Percentiles rank a stretch among this genome's conserved stretches.
These are phyloP conservation scores for Neofusicoccum ribis DNA, from an alignment of 2,329 filamentous ascomycete genomes.

Conservation along the genomic window DNA sequence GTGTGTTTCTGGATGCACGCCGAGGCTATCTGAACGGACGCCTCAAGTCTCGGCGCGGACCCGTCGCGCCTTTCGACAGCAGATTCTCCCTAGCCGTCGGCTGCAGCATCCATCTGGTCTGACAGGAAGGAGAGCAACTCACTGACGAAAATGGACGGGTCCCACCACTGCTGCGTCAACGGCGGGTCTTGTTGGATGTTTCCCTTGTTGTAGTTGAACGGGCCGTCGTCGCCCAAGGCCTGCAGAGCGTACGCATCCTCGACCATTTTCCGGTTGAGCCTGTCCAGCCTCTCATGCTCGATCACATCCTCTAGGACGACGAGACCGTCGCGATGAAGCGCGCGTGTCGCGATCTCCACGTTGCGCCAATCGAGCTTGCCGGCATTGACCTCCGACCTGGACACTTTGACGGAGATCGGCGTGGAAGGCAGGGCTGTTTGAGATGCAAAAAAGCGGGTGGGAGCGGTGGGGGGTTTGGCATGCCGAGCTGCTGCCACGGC, in stretches of 20 bases:
- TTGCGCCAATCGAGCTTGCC: constrained; percentile 48
- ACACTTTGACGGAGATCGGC: constrained; percentile 42
- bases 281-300: constrained; percentile 53
- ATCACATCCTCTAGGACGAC: constrained; percentile 59
- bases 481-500: neutral
- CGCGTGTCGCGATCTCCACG: constrained; percentile 56
- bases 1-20: too few relatives aligned
- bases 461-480: neutral
- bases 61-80: too few relatives aligned
- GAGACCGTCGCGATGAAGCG: constrained; percentile 55
- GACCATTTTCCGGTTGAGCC: constrained; percentile 60
- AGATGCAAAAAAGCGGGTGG: neutral
- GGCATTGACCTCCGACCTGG: constrained; percentile 43
- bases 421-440: constrained; percentile 28
- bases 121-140: constrained; percentile 21
- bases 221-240: constrained; percentile 53
- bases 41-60: too few relatives aligned
- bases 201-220: constrained; percentile 64
- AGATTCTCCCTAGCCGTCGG: too few relatives aligned
- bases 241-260: constrained; percentile 57
- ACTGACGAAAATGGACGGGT: constrained; percentile 55
- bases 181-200: constrained; percentile 64
- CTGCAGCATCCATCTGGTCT: too few relatives aligned
- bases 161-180: constrained; percentile 44
- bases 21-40: too few relatives aligned